Evolutionary conservation across 192 early-diverging fungal species (phyloP).

Genomic region (Rhizophlyctis rosea): DNA sequence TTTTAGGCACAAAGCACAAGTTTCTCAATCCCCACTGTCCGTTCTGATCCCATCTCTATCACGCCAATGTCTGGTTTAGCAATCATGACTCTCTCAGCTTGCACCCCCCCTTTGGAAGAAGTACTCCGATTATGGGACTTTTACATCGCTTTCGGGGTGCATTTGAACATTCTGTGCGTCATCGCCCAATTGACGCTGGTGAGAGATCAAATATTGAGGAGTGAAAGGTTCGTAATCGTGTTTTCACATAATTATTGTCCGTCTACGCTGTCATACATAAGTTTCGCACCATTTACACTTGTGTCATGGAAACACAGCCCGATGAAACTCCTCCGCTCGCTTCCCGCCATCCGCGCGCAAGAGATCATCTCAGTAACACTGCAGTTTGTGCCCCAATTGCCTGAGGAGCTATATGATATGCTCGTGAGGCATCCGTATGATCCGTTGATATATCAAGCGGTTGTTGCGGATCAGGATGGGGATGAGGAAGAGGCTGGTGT

Average conservation of each 20-base stretch:
- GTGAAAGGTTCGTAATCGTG: constrained; percentile 60
- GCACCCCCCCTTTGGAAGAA: constrained; percentile 80
- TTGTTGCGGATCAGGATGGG: constrained; percentile 22
- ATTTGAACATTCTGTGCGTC: constrained; percentile 89
- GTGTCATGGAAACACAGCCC: constrained; percentile 45
- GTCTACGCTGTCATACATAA: background rate
- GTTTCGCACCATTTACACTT: background rate
- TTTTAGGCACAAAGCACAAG: background rate
- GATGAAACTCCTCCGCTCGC: constrained; percentile 65
- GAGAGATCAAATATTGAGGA: constrained; percentile 67
- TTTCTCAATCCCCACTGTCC: constrained; percentile 5
- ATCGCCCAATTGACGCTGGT: constrained; percentile 79
- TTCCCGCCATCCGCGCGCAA: constrained; percentile 65
- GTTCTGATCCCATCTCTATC: background rate
- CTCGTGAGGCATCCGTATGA: constrained; percentile 77
- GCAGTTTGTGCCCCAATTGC: constrained; percentile 53
- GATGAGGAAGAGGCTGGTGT: constrained; percentile 6
- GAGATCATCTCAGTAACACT: constrained; percentile 56
- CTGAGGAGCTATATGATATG: constrained; percentile 70
- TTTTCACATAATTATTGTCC: background rate
- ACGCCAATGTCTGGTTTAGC: constrained; percentile 40
- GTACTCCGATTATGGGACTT: constrained; percentile 91
- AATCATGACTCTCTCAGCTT: constrained; percentile 87
- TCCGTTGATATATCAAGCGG: constrained; percentile 42
- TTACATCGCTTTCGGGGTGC: constrained; percentile 83